phyloP scores from a whole-genome alignment of 2,329 filamentous ascomycete genomes.

The Monosporascus sp. region DNA sequence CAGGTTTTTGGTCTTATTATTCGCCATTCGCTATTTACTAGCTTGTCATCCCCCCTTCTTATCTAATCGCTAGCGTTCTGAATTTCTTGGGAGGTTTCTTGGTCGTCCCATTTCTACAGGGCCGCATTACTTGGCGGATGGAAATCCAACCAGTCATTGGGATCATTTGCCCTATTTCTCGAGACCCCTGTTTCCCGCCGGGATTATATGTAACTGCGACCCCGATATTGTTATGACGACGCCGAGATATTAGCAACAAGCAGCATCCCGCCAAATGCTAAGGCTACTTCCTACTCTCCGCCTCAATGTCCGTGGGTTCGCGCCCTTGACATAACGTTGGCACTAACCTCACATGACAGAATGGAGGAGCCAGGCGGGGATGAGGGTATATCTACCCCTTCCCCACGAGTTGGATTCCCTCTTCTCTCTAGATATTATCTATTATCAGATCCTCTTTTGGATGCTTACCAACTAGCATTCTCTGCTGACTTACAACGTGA shows the following conservation, averaged over 20 bases:
- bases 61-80: too few relatives aligned
- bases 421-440: background rate
- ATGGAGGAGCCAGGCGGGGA: background rate
- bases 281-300: background rate
- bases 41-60: too few relatives aligned
- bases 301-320: background rate
- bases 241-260: background rate
- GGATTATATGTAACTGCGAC: background rate
- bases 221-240: background rate
- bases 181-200: background rate
- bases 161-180: background rate
- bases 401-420: background rate
- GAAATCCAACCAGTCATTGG: background rate
- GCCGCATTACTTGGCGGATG: background rate
- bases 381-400: constrained; percentile 1
- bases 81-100: background rate
- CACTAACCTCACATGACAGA: constrained; percentile 2
- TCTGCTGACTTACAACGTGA: constrained; percentile 19
- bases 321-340: constrained; percentile 2
- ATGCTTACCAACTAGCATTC: background rate
- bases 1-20: too few relatives aligned
- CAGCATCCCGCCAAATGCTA: background rate
- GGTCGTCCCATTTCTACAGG: background rate
- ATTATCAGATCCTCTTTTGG: constrained; percentile 5
- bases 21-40: too few relatives aligned